These are phyloP conservation scores for Solanum ossicruentum DNA, from an alignment of 257 asterid species.

Conservation along the genomic window DNA sequence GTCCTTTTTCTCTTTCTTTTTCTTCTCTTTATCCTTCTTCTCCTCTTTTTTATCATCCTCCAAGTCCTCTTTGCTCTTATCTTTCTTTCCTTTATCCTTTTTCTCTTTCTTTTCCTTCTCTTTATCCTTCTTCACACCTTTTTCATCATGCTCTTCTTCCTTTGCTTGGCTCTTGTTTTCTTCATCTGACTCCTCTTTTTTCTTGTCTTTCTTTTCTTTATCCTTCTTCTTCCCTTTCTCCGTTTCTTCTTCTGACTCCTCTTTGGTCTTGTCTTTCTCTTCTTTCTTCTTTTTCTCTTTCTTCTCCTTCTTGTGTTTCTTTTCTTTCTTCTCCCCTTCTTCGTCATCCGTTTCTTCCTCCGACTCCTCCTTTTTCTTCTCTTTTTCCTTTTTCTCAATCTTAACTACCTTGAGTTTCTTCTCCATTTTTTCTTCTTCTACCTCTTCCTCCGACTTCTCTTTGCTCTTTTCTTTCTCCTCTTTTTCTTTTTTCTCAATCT, in stretches of 20 bases:
- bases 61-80: slow-evolving; percentile 1
- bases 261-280: background rate
- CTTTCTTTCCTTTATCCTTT: slow-evolving; percentile 1
- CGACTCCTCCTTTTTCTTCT: background rate
- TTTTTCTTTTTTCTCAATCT: background rate
- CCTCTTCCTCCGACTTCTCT: background rate
- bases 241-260: background rate
- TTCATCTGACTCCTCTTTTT: background rate
- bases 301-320: background rate
- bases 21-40: no score
- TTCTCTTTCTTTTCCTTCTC: background rate
- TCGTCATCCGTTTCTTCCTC: background rate
- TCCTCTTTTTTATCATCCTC: slow-evolving; percentile 5
- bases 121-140: slow-evolving; percentile 12
- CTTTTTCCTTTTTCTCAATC: background rate
- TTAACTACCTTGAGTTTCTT: background rate
- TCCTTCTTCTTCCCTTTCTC: background rate
- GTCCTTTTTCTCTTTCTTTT: no score
- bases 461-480: background rate
- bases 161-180: background rate
- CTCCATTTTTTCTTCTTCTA: background rate
- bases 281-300: background rate
- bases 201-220: background rate
- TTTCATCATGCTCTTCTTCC: background rate
- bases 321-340: background rate